These are phyloP conservation scores for Aaosphaeria arxii DNA, from an alignment of 2,329 filamentous ascomycete genomes.

Conservation along the genomic window DNA sequence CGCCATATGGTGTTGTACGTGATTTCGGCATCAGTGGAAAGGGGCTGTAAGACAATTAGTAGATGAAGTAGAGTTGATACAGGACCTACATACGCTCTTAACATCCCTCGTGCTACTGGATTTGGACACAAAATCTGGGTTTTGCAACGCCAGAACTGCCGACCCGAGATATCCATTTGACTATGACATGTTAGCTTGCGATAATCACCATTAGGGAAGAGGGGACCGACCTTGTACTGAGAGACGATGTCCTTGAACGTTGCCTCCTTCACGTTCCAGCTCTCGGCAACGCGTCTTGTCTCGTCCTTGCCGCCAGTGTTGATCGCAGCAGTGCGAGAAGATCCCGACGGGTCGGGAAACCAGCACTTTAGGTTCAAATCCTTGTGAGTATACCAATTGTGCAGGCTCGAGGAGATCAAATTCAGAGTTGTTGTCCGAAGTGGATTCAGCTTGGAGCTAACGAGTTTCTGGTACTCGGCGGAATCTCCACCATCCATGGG, in stretches of 20 bases:
- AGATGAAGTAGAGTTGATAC: background rate
- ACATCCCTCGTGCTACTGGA: slow-evolving; percentile 60
- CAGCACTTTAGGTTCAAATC: slow-evolving; percentile 76
- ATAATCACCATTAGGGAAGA: background rate
- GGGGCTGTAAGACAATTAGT: background rate
- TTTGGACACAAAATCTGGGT: slow-evolving; percentile 66
- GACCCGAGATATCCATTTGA: slow-evolving; percentile 45
- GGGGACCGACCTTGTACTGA: slow-evolving; percentile 16
- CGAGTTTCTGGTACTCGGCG: slow-evolving; percentile 74
- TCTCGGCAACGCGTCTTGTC: slow-evolving; percentile 52
- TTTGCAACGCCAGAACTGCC: slow-evolving; percentile 60
- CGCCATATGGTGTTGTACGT: slow-evolving; percentile 77
- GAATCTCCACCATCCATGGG: slow-evolving; percentile 81
- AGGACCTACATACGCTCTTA: slow-evolving; percentile 20
- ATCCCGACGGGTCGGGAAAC: slow-evolving; percentile 53
- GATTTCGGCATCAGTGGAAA: slow-evolving; percentile 56
- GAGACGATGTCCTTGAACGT: slow-evolving; percentile 46
- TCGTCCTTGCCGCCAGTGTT: slow-evolving; percentile 55
- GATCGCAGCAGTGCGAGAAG: slow-evolving; percentile 56
- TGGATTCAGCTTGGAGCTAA: slow-evolving; percentile 70
- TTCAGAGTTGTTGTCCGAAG: slow-evolving; percentile 74
- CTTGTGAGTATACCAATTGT: slow-evolving; percentile 80
- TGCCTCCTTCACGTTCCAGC: slow-evolving; percentile 72
- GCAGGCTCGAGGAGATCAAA: slow-evolving; percentile 73
- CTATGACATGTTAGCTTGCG: slow-evolving; percentile 8